A percentile compares a stretch with the other conserved stretches of the same genome.
Conservation (phyloP, 2,329 filamentous ascomycete genomes). For the Clonostachys solani region DNA sequence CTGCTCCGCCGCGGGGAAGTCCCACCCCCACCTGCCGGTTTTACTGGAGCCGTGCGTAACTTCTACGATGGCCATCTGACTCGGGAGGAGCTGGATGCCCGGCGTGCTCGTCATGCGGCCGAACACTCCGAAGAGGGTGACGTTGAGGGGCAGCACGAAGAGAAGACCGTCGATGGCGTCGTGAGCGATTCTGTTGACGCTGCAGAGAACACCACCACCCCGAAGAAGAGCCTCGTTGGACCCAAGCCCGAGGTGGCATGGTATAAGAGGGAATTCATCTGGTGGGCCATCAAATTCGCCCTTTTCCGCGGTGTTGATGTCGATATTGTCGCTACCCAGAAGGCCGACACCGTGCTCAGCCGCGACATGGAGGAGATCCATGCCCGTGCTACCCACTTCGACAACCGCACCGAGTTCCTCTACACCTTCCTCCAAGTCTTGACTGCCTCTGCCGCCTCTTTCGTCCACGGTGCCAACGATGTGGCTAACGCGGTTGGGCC, state of each 20-base stretch:
- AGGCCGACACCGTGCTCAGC: conserved; percentile 37
- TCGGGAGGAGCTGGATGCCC: conserved; percentile 43
- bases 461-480: conserved; percentile 65
- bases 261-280: conserved; percentile 32
- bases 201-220: conserved; percentile 16
- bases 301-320: conserved; percentile 42
- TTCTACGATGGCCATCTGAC: conserved; percentile 54
- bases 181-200: conserved; percentile 15
- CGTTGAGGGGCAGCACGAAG: conserved; percentile 17
- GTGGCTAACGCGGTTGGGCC: conserved; percentile 60
- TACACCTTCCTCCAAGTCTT: conserved; percentile 57
- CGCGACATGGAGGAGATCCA: conserved; percentile 44
- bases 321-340: conserved; percentile 41
- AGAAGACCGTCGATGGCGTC: conserved; percentile 13
- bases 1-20: conserved; percentile 38
- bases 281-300: conserved; percentile 31
- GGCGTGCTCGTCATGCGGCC: conserved; percentile 19
- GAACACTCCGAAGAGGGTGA: conserved; percentile 6
- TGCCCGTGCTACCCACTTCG: conserved; percentile 52
- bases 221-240: conserved; percentile 23
- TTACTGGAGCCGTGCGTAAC: conserved; percentile 38
- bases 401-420: conserved; percentile 52
- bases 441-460: conserved; percentile 58
- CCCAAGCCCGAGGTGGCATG: conserved; percentile 21
- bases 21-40: conserved; percentile 35